Base-by-base conservation (phyloP, 73 alveolate genomes). In the Paramecium caudatum region DNA sequence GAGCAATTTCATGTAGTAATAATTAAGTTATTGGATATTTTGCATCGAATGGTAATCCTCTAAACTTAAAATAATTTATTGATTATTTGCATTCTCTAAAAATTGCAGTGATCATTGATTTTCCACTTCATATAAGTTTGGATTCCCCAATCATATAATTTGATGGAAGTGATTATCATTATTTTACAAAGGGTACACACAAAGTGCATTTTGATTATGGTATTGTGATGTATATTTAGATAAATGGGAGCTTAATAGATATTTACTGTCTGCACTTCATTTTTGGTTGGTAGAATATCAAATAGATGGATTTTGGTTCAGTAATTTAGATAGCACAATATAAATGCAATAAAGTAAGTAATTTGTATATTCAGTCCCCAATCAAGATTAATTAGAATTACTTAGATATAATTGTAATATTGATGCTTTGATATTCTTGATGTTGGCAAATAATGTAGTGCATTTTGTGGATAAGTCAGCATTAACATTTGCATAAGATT, bases 181-280 rank as follows among this genome's bases (percentile, higher is more conserved):
- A 48, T 48, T 7, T 48, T 16, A n/a, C 25, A 48, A 5, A 8
- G 5, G 70, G 70, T 12, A 48, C 15, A 7, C 8, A 5, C 5
- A 5, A 48, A 16, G 33, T 30, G 7, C 70, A 48, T 48, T 16
- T 48, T 12, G 70, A 48, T 48, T 48, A 9, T n/a, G 70, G 70
- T 48, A 48, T 48, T 16, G 15, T 8, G 15, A 48, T 7, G 5
- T 7, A 48, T 12, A 9, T 12, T 12, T 48, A 48, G 70, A 48
- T 7, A 48, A 48, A 7, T 48, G 70, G 70, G 70, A 48, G 25
- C 15, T n/a, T 5, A 48, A 48, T 48, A 48, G 70, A 48, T 48
- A 48, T 48, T 48, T 48, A 16, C 15, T 48, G 15, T 48, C 70
- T 12, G 19, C 70, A 48, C 19, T 48, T 12, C 15, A 16, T 9